phyloP scores from a whole-genome alignment of 805 yeast genomes.

The Metschnikowia gelsemii region DNA sequence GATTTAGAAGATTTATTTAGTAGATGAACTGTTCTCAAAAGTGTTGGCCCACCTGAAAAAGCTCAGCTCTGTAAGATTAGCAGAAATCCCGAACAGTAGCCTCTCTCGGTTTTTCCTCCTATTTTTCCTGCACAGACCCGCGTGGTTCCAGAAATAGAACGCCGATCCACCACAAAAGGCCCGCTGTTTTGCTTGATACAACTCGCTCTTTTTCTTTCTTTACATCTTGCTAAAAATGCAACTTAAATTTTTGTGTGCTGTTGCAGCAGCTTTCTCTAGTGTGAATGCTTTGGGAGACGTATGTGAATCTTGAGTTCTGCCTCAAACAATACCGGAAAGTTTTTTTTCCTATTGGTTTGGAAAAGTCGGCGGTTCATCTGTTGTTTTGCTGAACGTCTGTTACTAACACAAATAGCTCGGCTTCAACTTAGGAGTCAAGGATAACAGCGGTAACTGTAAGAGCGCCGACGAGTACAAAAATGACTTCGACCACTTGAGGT shows the following conservation, averaged over 20 bases:
- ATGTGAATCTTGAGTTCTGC: conserved; percentile 20
- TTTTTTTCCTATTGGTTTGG: background rate
- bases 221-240: conserved; percentile 28
- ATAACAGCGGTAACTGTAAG: conserved; percentile 75
- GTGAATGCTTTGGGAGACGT: conserved; percentile 61
- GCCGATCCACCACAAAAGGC: conserved; percentile 6
- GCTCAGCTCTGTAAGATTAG: too few relatives aligned
- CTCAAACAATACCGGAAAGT: too few relatives aligned
- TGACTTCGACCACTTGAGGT: conserved; percentile 61
- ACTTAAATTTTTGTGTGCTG: conserved; percentile 41
- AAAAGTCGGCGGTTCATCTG: background rate
- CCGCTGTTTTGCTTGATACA: conserved; percentile 5
- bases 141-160: conserved; percentile 16
- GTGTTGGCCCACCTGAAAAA: too few relatives aligned
- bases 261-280: conserved; percentile 49
- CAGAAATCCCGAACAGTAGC: too few relatives aligned
- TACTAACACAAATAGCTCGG: conserved; percentile 22
- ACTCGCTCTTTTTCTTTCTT: background rate
- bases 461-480: conserved; percentile 62
- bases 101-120: too few relatives aligned
- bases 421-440: conserved; percentile 80
- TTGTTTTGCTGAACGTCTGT: background rate
- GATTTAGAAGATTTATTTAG: too few relatives aligned
- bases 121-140: too few relatives aligned
- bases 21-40: too few relatives aligned